These are phyloP conservation scores for Globisporangium echinulatum DNA, from an alignment of 352 stramenopile genomes.

Conservation along the genomic window DNA sequence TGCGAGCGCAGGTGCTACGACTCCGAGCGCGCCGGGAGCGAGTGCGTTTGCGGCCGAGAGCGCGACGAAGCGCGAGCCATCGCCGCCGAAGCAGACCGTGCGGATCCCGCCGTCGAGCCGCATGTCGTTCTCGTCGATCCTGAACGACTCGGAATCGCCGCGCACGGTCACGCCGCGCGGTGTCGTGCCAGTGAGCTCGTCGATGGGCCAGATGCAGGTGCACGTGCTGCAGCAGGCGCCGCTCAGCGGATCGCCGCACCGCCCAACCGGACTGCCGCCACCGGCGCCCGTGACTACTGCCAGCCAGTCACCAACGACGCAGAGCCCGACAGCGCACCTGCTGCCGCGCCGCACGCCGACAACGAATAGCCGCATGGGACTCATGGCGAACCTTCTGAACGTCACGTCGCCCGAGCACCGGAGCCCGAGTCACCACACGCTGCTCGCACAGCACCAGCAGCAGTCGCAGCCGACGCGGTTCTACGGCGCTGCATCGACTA, in stretches of 20 bases:
- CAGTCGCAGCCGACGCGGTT: neutral
- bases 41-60: neutral
- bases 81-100: conserved; percentile 14
- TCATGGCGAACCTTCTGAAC: conserved; percentile 80
- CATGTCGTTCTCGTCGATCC: conserved; percentile 88
- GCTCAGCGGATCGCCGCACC: conserved; percentile 12
- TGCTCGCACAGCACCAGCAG: conserved; percentile 35
- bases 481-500: neutral
- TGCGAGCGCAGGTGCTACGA: neutral
- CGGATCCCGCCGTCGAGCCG: conserved; percentile 43
- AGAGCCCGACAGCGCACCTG: conserved; percentile 56
- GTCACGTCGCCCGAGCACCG: conserved; percentile 48
- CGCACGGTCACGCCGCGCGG: conserved; percentile 12
- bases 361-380: conserved; percentile 48
- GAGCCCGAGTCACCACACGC: conserved; percentile 31
- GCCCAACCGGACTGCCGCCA: conserved; percentile 20
- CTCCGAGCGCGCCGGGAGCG: neutral
- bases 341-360: conserved; percentile 30
- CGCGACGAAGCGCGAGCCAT: conserved; percentile 3
- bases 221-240: conserved; percentile 6
- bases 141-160: conserved; percentile 77
- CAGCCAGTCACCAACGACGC: conserved; percentile 21
- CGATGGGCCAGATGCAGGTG: neutral
- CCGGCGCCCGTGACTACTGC: conserved; percentile 16
- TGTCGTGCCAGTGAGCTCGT: conserved; percentile 3